phyloP scores from a whole-genome alignment of 2,329 filamentous ascomycete species.

The Phoma sp. region DNA sequence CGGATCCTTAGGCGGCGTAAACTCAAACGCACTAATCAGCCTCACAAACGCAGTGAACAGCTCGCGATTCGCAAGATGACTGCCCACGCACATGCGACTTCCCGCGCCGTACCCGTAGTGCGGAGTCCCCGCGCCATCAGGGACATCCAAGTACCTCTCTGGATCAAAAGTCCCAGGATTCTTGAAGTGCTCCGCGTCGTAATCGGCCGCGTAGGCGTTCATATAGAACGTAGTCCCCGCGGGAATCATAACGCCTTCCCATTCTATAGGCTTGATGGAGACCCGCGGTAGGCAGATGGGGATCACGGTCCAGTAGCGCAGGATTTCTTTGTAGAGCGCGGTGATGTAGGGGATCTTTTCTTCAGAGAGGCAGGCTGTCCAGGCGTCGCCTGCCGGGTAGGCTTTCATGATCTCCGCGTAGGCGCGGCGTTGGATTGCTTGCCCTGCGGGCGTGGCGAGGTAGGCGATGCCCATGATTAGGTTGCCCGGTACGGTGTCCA shows the following conservation, averaged over 20 bases:
- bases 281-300: slow-evolving; percentile 77
- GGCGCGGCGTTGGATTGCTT: slow-evolving; percentile 72
- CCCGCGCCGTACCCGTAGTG: slow-evolving; percentile 58
- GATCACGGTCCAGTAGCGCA: slow-evolving; percentile 81
- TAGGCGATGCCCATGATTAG: slow-evolving; percentile 81
- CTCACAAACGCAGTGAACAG: slow-evolving; percentile 56
- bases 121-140: slow-evolving; percentile 54
- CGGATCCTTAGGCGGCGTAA: slow-evolving; percentile 49
- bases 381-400: slow-evolving; percentile 77
- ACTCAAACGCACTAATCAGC: slow-evolving; percentile 56
- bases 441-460: slow-evolving; percentile 70
- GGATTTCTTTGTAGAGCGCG: slow-evolving; percentile 77
- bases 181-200: slow-evolving; percentile 72
- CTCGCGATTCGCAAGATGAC: slow-evolving; percentile 52
- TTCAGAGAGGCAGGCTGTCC: slow-evolving; percentile 73
- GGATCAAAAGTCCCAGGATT: slow-evolving; percentile 68
- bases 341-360: slow-evolving; percentile 80
- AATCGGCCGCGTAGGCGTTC: slow-evolving; percentile 77
- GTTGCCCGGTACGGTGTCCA: slow-evolving; percentile 82
- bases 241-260: slow-evolving; percentile 70
- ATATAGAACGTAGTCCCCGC: slow-evolving; percentile 80
- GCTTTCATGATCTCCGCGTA: slow-evolving; percentile 72
- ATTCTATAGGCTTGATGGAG: slow-evolving; percentile 74
- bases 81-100: slow-evolving; percentile 54
- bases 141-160: slow-evolving; percentile 67